Conservation (phyloP, 2,329 filamentous ascomycete genomes). For the Colletotrichum higginsianum region DNA sequence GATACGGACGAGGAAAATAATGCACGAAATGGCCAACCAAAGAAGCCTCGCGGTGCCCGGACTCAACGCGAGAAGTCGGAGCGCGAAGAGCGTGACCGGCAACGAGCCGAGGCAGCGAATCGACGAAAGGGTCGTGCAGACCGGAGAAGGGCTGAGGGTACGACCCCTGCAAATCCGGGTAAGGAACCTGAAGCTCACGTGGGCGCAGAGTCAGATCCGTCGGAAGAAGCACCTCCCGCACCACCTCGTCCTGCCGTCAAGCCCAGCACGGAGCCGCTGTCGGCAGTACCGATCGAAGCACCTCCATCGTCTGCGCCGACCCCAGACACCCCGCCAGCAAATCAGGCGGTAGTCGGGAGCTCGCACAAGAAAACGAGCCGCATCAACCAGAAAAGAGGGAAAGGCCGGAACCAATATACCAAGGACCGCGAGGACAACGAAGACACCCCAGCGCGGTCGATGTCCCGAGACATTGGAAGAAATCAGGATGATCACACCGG, state of each 20-base stretch:
- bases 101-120: conserved; percentile 80
- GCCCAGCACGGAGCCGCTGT: conserved; percentile 47
- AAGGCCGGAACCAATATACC: conserved; percentile 87
- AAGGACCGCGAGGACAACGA: conserved; percentile 78
- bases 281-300: conserved; percentile 49
- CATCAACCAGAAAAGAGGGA: conserved; percentile 76
- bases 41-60: conserved; percentile 74
- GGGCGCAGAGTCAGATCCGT: conserved; percentile 77
- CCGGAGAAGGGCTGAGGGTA: conserved; percentile 85
- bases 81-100: conserved; percentile 81
- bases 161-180: conserved; percentile 47
- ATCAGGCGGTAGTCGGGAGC: conserved; percentile 55
- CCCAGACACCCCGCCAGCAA: conserved; percentile 63
- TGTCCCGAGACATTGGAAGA: conserved; percentile 65
- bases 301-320: conserved; percentile 53
- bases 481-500: conserved; percentile 54
- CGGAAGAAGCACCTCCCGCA: conserved; percentile 75
- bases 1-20: conserved; percentile 81
- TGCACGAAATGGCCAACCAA: conserved; percentile 65
- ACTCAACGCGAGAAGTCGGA: conserved; percentile 75
- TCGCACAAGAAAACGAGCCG: conserved; percentile 75
- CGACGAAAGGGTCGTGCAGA: conserved; percentile 88
- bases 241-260: conserved; percentile 48
- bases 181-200: conserved; percentile 55
- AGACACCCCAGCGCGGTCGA: conserved; percentile 71